Conservation (phyloP, 352 stramenopile genomes). For the Phytophthora idaei region DNA sequence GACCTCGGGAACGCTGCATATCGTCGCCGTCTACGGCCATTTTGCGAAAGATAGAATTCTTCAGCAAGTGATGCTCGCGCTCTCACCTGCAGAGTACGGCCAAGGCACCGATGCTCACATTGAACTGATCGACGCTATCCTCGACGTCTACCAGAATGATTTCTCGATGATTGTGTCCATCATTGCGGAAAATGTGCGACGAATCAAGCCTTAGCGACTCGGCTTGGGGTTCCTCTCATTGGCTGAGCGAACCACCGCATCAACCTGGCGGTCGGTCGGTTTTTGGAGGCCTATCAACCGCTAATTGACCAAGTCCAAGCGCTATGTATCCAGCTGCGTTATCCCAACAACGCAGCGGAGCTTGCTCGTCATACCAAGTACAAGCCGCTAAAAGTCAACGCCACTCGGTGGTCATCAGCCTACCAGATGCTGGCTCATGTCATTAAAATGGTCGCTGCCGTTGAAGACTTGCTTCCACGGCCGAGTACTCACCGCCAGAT, state of each 20-base stretch:
- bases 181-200: neutral
- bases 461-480: slow-evolving; percentile 9
- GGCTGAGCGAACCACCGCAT: neutral
- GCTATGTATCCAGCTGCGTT: neutral
- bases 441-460: slow-evolving; percentile 11
- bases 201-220: neutral
- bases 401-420: slow-evolving; percentile 1
- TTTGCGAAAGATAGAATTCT: neutral
- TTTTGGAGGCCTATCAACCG: too few species aligned
- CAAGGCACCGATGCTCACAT: neutral
- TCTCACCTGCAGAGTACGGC: slow-evolving; percentile 1
- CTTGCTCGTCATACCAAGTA: neutral
- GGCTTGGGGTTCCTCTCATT: neutral
- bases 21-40: neutral
- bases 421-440: slow-evolving; percentile 2
- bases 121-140: neutral
- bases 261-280: too few species aligned
- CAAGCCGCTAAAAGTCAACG: slow-evolving; percentile 3
- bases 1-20: too few species aligned
- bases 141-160: neutral
- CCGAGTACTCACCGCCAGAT: slow-evolving; percentile 5
- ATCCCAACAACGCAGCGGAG: neutral
- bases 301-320: too few species aligned
- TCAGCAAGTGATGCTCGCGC: neutral
- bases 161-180: neutral